phyloP scores from a whole-genome alignment of 2,329 filamentous ascomycete species.

The Exophiala mesophila region DNA sequence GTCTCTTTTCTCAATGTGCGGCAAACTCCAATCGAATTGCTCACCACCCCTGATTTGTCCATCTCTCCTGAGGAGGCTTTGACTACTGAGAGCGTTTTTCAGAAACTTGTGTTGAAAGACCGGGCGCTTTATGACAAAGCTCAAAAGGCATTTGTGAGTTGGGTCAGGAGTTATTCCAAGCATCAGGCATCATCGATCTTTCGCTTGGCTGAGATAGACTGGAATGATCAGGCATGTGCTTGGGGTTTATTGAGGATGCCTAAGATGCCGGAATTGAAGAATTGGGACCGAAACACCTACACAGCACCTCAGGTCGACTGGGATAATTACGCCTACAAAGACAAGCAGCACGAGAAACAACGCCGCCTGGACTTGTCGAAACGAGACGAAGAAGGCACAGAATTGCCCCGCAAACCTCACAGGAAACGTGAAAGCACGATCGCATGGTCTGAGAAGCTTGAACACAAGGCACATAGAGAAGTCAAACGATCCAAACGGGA shows the following conservation, averaged over 20 bases:
- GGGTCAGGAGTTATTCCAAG: constrained; percentile 85
- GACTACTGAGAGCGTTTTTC: constrained; percentile 55
- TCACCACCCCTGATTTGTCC: constrained; percentile 53
- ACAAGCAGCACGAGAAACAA: constrained; percentile 64
- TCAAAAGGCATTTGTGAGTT: constrained; percentile 87
- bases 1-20: constrained; percentile 79
- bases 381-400: constrained; percentile 32
- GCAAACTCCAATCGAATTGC: constrained; percentile 71
- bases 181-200: constrained; percentile 92
- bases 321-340: constrained; percentile 64
- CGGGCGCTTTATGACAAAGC: constrained; percentile 77
- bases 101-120: constrained; percentile 53
- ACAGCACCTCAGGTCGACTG: constrained; percentile 63
- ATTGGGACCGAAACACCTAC: constrained; percentile 63
- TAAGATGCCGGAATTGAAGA: constrained; percentile 85
- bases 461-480: constrained; percentile 59
- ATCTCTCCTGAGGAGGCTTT: constrained; percentile 60
- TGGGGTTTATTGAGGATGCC: constrained; percentile 86
- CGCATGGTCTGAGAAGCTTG: constrained; percentile 70
- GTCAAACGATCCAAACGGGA: constrained; percentile 61
- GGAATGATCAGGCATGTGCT: constrained; percentile 71
- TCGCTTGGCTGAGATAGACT: constrained; percentile 73
- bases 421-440: constrained; percentile 54
- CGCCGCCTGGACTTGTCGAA: constrained; percentile 54
- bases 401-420: constrained; percentile 24